Evolutionary conservation across 192 early-diverging fungal species (phyloP).

Genomic region (Cetraspora pellucida): DNA sequence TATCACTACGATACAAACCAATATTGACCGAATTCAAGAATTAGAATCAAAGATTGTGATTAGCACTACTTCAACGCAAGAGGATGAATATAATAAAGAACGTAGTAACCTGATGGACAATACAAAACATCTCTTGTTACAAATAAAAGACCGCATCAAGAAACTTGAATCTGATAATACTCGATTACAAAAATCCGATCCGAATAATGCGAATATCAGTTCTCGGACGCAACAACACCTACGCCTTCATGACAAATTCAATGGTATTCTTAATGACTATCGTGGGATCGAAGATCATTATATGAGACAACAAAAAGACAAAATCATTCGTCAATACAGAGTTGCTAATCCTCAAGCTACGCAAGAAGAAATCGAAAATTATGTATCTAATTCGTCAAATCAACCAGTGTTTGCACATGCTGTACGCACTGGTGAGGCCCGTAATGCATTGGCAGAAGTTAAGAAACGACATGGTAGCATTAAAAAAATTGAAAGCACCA

Average conservation of each 20-base stretch:
- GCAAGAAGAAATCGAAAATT: constrained; percentile 72
- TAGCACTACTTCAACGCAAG: neutral
- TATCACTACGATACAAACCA: constrained; percentile 3
- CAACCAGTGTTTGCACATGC: constrained; percentile 48
- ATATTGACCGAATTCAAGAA: constrained; percentile 20
- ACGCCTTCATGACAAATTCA: constrained; percentile 60
- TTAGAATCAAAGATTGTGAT: constrained; percentile 20
- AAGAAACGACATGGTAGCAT: constrained; percentile 84
- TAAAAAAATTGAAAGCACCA: constrained; percentile 82
- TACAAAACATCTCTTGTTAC: constrained; percentile 17
- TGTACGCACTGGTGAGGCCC: constrained; percentile 67
- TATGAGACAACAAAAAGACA: constrained; percentile 77
- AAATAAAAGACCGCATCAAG: constrained; percentile 29
- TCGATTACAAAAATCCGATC: constrained; percentile 8
- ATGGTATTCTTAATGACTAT: constrained; percentile 72
- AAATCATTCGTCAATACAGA: constrained; percentile 78
- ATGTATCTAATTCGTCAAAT: constrained; percentile 51
- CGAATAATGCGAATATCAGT: neutral
- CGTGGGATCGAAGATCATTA: constrained; percentile 76
- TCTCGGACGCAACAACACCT: constrained; percentile 18
- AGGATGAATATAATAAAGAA: neutral
- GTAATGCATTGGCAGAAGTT: constrained; percentile 76
- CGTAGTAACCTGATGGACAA: neutral
- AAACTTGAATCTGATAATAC: constrained; percentile 33
- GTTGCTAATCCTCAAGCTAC: constrained; percentile 86